Base-by-base conservation (phyloP, 208 protist genomes). In the Zelonia costaricensis region DNA sequence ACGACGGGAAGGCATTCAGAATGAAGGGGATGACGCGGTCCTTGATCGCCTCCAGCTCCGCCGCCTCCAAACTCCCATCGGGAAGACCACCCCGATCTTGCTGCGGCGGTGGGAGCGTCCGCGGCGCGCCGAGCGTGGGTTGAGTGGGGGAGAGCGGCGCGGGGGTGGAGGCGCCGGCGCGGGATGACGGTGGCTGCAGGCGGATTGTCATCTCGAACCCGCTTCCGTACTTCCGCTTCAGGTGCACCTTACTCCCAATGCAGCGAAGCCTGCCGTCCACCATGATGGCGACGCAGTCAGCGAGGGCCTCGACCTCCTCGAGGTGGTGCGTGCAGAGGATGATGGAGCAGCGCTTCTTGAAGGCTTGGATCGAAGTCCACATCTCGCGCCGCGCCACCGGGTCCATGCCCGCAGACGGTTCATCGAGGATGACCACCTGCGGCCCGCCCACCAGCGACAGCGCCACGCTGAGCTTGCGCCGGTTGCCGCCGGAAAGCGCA, bases 291-390 rank as follows among this genome's bases (percentile, higher is more conserved):
- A 97, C 74, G 36, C 82, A 70, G 52, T 85, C 51, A n/a, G 80
- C 83, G 12, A 98, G 61, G 0, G 85, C 88, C 62, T 97, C 91
- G 38, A 88, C 83, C 76, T 98, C 95, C 53, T 97, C 88, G 62
- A 98, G 73, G 48, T 95, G 89, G 52, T 98, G 95, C 22, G 94
- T 96, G 31, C 93, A 97, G 27, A 98, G 59, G 31, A 92, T 61
- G 9, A 89, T 66, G 22, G 79, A 74, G 70, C 86, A 92, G 59
- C 69, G 42, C 1, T 49, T 33, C 16, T 81, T 25, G 13, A 83
- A 60, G 33, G 28, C 40, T 53, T 83, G 69, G 42, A 89, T 88
- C 46, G 72, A 75, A 20, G 43, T 74, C 91, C 93, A 97, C 36
- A 96, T 33, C 8, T 45, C 40, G 10, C 84, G 73, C 20, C 82